Evolutionary conservation across 2,329 filamentous ascomycete species (phyloP), one percentile per base, ranked within the genome.

Genomic region (Fusarium metavorans): DNA sequence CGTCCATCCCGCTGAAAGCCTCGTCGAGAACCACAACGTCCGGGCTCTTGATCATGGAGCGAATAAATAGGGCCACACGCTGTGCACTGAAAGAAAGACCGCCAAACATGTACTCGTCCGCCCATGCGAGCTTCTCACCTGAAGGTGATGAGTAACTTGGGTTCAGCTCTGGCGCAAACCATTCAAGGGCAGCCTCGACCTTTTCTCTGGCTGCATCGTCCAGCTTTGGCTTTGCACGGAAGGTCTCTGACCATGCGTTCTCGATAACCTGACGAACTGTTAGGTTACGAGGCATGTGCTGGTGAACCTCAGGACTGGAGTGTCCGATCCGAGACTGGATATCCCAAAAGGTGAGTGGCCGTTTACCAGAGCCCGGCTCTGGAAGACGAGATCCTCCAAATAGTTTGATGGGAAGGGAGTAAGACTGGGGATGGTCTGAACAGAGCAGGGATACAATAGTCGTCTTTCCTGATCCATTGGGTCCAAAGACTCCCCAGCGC

Each of bases 381-480:
- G 96, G 95, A 0, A 98, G 87, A 23, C 97, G 91, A 64, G 92
- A 93, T 25, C 91, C 91, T 1, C 95, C 95, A 80, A 99, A 98
- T 16, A 98, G 87, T 76, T 90, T 92, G 70, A 99, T 92, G 1
- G 96, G 95, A 27, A 95, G 90, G 0, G 94, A 94, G 82, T 98
- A 99, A 0, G 95, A 92, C 82, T 98, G 96, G 0, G 97, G 97
- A 78, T 99, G 97, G 79, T 99, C 97, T 1, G 96, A 98, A 69
- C 94, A 97, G 68, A 99, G 93, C 7, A 99, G 88, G 6, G 95
- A 97, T 32, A 98, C 89, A 43, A 99, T 88, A 0, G 97, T 99
- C 0, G 97, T 99, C 85, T 99, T 99, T 20, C 97, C 97, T 1
- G 95, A 98, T 14, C 93, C 97, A 77, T 99, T 98, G 35, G 95